phyloP scores from a whole-genome alignment of 139 green algal species.

The Micromonas commoda region DNA sequence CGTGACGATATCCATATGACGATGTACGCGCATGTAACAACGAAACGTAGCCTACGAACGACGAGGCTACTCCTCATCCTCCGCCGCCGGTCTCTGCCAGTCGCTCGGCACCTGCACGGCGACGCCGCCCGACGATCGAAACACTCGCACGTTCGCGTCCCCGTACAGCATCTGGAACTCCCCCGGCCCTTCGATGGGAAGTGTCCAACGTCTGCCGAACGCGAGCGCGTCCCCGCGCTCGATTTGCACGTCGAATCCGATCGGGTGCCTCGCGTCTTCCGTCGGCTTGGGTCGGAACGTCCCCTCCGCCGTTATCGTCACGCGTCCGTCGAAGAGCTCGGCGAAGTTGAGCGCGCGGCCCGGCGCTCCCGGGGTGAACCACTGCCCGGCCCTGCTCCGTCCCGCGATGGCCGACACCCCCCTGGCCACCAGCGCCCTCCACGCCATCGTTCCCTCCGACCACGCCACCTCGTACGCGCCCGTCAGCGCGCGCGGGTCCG shows the following conservation, averaged over 20 bases:
- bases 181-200: constrained; percentile 3
- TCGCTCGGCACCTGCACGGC: constrained; percentile 19
- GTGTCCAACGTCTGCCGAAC: neutral
- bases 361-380: neutral
- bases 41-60: neutral
- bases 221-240: neutral
- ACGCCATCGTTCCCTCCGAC: constrained; percentile 14
- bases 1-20: too few relatives aligned
- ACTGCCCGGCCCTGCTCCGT: neutral
- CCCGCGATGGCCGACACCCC: constrained; percentile 5
- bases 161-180: constrained; percentile 17
- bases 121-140: neutral
- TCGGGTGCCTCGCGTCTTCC: neutral
- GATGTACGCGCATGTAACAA: too few relatives aligned
- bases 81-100: neutral
- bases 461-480: constrained; percentile 2
- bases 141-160: constrained; percentile 1
- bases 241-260: constrained; percentile 10
- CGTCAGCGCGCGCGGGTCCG: neutral
- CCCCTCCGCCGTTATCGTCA: neutral
- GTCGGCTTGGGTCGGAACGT: neutral
- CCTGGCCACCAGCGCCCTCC: neutral
- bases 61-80: neutral
- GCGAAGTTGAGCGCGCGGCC: constrained; percentile 13
- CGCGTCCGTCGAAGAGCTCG: constrained; percentile 4